These are phyloP conservation scores for Leishmania martiniquensis DNA, from an alignment of 208 protist species.

Conservation along the genomic window DNA sequence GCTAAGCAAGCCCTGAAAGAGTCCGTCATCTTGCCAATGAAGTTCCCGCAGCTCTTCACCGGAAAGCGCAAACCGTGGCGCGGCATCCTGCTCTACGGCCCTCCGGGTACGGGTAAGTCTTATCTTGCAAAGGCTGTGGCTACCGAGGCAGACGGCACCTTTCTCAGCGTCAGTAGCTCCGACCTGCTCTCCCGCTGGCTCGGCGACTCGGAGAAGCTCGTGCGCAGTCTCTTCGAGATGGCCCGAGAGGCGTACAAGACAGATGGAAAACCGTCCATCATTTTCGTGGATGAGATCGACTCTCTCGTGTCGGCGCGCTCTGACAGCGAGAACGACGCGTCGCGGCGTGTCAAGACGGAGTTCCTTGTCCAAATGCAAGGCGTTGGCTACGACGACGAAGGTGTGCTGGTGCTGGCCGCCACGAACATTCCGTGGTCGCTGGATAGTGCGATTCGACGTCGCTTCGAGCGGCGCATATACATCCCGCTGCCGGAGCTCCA, in stretches of 20 bases:
- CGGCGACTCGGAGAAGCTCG: constrained; percentile 94
- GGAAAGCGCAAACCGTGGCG: constrained; percentile 93
- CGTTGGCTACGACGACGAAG: constrained; percentile 84
- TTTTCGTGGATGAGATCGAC: constrained; percentile 97
- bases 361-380: constrained; percentile 98
- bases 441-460: constrained; percentile 90
- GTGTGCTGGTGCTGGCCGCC: constrained; percentile 92
- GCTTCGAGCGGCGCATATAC: constrained; percentile 94
- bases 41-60: constrained; percentile 94
- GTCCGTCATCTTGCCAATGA: constrained; percentile 90
- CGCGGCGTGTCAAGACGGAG: constrained; percentile 99
- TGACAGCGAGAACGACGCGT: constrained; percentile 90
- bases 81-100: constrained; percentile 93
- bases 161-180: constrained; percentile 93
- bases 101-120: constrained; percentile 94
- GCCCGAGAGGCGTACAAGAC: constrained; percentile 83
- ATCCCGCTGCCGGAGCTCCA: constrained; percentile 92
- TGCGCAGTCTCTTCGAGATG: constrained; percentile 94
- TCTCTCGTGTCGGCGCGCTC: constrained; percentile 88
- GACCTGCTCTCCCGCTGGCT: constrained; percentile 93
- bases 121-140: constrained; percentile 94
- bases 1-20: constrained; percentile 94
- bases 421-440: constrained; percentile 94
- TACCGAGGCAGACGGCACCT: constrained; percentile 88
- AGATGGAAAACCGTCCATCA: constrained; percentile 84